A percentile compares a stretch with the other conserved stretches of the same genome.
These are phyloP conservation scores for Tricholoma flavovirens DNA, from an alignment of 768 basidiomycete species.

Conservation along the genomic window DNA sequence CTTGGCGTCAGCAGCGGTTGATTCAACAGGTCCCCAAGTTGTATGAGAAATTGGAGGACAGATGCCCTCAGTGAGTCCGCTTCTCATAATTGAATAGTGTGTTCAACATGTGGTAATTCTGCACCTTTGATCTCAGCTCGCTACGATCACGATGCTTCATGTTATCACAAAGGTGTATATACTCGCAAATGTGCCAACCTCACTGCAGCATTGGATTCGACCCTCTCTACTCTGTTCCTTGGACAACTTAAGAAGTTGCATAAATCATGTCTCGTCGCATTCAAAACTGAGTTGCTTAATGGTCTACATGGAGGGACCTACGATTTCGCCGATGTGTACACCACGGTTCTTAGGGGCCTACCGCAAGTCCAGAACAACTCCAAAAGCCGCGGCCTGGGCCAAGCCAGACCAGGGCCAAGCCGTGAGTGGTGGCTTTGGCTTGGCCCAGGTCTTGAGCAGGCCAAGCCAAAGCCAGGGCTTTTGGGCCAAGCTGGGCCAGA, in stretches of 20 bases:
- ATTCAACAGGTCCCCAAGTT: no score
- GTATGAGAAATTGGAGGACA: slow-evolving; percentile 79
- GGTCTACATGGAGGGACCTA: slow-evolving; percentile 78
- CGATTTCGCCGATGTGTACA: slow-evolving; percentile 86
- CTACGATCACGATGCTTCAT: slow-evolving; percentile 93
- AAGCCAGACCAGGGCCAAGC: no score
- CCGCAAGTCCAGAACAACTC: no score
- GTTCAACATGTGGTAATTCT: not conserved
- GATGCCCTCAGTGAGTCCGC: slow-evolving; percentile 64
- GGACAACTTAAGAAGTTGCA: slow-evolving; percentile 97
- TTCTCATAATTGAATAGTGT: not conserved
- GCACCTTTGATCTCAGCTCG: slow-evolving; percentile 44
- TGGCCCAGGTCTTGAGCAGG: no score
- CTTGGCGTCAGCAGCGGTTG: not conserved
- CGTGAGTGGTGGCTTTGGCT: no score
- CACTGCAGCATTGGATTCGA: slow-evolving; percentile 63
- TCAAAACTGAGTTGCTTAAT: slow-evolving; percentile 72
- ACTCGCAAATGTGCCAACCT: slow-evolving; percentile 85
- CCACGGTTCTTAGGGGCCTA: no score
- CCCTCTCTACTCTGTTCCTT: slow-evolving; percentile 81
- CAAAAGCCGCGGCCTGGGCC: no score
- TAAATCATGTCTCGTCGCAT: slow-evolving; percentile 68
- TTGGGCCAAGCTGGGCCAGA: no score
- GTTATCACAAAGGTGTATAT: slow-evolving; percentile 95
- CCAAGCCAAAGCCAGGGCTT: no score